Evolutionary conservation across 1,139 yeast species (phyloP).

Genomic region (Pichia terricola): DNA sequence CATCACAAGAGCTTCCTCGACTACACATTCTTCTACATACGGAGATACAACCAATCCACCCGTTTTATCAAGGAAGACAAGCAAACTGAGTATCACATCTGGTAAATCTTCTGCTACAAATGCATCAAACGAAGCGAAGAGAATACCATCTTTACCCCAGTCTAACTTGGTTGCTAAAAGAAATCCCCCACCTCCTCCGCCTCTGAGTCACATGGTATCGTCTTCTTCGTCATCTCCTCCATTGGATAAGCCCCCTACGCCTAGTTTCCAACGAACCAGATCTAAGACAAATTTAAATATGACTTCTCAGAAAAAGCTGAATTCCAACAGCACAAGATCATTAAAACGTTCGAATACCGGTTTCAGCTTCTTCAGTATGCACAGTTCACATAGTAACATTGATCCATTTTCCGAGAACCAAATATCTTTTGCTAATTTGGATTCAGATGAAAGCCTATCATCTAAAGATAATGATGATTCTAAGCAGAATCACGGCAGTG

Average conservation of each 20-base stretch:
- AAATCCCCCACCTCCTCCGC: conserved; percentile 3
- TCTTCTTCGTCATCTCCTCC: conserved; percentile 2
- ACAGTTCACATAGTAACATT: not conserved
- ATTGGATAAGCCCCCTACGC: not conserved
- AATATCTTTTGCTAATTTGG: conserved; percentile 40
- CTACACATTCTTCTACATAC: conserved; percentile 19
- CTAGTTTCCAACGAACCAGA: not conserved
- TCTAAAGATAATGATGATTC: not conserved
- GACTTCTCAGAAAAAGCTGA: not conserved
- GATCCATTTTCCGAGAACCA: conserved; percentile 60
- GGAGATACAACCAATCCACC: conserved; percentile 9
- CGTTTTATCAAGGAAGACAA: conserved; percentile 6
- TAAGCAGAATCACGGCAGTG: conserved; percentile 1
- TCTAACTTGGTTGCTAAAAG: not conserved
- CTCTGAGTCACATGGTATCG: too few relatives aligned
- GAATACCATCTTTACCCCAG: not conserved
- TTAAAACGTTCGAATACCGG: not conserved
- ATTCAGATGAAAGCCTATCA: conserved; percentile 1
- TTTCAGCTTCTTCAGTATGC: not conserved
- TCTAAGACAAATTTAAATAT: not conserved
- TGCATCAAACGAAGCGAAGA: not conserved
- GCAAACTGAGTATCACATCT: conserved; percentile 10
- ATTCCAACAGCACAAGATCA: not conserved
- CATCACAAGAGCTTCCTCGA: conserved; percentile 20
- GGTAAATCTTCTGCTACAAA: not conserved